phyloP scores from a whole-genome alignment of 2,329 filamentous ascomycete species.

The Triangularia setosa region DNA sequence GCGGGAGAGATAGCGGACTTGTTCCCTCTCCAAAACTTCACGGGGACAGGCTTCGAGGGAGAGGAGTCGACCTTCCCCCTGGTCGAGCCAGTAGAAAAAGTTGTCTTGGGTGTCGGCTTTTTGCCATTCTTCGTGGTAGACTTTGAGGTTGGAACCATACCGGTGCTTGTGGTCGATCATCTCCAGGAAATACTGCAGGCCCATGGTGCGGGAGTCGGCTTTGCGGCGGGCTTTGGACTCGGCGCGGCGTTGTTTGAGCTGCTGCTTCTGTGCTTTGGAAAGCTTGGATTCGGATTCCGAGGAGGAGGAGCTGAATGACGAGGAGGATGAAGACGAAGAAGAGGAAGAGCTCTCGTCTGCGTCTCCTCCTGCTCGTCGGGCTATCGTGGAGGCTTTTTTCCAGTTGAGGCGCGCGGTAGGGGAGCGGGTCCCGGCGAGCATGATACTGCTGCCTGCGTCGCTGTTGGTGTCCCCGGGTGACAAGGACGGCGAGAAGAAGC shows the following conservation, averaged over 20 bases:
- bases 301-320: slow-evolving; percentile 34
- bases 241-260: slow-evolving; percentile 37
- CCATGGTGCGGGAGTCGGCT: slow-evolving; percentile 73
- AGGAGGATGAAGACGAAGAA: slow-evolving; percentile 34
- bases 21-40: slow-evolving; percentile 69
- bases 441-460: slow-evolving; percentile 5
- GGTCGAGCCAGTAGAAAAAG: slow-evolving; percentile 92
- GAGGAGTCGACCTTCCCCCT: slow-evolving; percentile 68
- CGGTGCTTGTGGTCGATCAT: slow-evolving; percentile 86
- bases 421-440: slow-evolving; percentile 2
- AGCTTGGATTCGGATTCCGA: slow-evolving; percentile 28
- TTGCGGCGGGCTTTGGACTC: slow-evolving; percentile 55
- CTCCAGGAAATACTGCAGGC: slow-evolving; percentile 77
- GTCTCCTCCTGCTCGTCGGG: slow-evolving; percentile 68
- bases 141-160: slow-evolving; percentile 76
- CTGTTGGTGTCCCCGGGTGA: neutral
- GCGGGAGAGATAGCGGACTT: slow-evolving; percentile 76
- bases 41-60: slow-evolving; percentile 70
- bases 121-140: slow-evolving; percentile 85
- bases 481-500: neutral
- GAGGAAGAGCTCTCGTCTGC: slow-evolving; percentile 39
- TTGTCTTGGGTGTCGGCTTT: slow-evolving; percentile 72
- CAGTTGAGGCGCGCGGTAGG: slow-evolving; percentile 62
- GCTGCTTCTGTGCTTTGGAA: slow-evolving; percentile 35
- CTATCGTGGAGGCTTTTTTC: slow-evolving; percentile 69